These are phyloP conservation scores for Neocatenulostroma microsporum DNA, from an alignment of 2,329 filamentous ascomycete species.

Conservation along the genomic window DNA sequence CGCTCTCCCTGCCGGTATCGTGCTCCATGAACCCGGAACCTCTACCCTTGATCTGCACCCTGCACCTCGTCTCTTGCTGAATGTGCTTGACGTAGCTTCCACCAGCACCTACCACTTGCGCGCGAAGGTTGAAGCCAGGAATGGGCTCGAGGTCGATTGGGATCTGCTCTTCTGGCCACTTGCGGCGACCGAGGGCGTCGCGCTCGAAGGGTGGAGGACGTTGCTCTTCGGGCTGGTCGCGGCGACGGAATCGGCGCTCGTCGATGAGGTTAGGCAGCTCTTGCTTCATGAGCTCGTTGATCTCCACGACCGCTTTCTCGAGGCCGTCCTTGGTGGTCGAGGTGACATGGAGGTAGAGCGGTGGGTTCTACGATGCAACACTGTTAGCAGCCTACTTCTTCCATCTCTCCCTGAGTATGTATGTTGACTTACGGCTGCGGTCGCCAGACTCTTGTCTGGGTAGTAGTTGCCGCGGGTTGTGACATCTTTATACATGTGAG, in stretches of 20 bases:
- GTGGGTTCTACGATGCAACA: slow-evolving; percentile 45
- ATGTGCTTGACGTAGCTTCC: slow-evolving; percentile 98
- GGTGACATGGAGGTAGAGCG: slow-evolving; percentile 89
- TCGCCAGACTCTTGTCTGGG: slow-evolving; percentile 96
- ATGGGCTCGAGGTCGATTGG: slow-evolving; percentile 84
- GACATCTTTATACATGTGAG: slow-evolving; percentile 79
- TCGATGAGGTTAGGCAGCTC: slow-evolving; percentile 93
- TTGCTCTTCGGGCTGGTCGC: slow-evolving; percentile 51
- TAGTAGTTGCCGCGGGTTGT: slow-evolving; percentile 95
- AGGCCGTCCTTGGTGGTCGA: slow-evolving; percentile 88
- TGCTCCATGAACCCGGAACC: slow-evolving; percentile 91
- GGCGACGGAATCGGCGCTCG: slow-evolving; percentile 80
- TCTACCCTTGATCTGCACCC: slow-evolving; percentile 95
- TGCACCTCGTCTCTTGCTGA: slow-evolving; percentile 87
- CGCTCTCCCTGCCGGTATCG: slow-evolving; percentile 79
- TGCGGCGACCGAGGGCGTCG: slow-evolving; percentile 85
- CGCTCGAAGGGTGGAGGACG: slow-evolving; percentile 58
- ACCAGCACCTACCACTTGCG: slow-evolving; percentile 89
- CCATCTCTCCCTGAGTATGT: not conserved
- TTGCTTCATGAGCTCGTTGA: slow-evolving; percentile 92
- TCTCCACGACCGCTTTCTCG: slow-evolving; percentile 76
- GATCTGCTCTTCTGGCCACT: slow-evolving; percentile 98
- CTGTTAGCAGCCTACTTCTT: not conserved
- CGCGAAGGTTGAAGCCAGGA: slow-evolving; percentile 89
- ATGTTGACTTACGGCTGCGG: slow-evolving; percentile 64